phyloP scores from a whole-genome alignment of 345 rosid genomes.

The Eucalyptus marginata region DNA sequence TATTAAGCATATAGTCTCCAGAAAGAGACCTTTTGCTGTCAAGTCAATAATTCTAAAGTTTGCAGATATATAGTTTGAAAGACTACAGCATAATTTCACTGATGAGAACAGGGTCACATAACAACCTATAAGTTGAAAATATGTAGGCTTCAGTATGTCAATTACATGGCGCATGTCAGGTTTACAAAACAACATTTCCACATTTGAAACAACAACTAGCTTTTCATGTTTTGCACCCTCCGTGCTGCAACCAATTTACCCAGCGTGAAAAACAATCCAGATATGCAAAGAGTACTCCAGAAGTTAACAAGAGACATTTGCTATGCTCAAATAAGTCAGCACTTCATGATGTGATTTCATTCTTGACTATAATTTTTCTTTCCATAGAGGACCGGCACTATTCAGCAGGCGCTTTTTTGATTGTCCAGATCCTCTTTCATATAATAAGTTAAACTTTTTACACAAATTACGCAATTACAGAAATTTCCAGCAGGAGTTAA shows the following conservation, averaged over 20 bases:
- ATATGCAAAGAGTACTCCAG: not conserved
- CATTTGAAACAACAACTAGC: not conserved
- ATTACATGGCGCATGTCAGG: not conserved
- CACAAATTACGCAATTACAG: not conserved
- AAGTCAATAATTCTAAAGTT: not conserved
- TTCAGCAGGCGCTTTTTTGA: not conserved
- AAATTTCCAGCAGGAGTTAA: not conserved
- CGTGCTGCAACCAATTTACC: not conserved
- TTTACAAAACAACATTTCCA: not conserved
- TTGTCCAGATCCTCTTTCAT: not conserved
- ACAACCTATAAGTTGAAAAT: not conserved
- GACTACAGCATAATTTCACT: not conserved
- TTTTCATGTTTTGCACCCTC: not conserved
- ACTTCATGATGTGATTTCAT: not conserved
- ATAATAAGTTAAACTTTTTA: not conserved
- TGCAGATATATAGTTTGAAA: not conserved
- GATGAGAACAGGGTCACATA: not conserved
- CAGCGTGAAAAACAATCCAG: not conserved
- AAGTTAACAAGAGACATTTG: not conserved
- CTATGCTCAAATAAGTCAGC: not conserved
- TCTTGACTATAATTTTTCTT: not conserved
- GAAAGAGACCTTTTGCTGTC: not conserved
- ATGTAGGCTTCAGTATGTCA: not conserved
- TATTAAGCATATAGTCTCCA: not conserved
- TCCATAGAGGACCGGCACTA: not conserved